Evolutionary conservation across 2,329 filamentous ascomycete species (phyloP).

Genomic region (Colletotrichum cordylinicola): DNA sequence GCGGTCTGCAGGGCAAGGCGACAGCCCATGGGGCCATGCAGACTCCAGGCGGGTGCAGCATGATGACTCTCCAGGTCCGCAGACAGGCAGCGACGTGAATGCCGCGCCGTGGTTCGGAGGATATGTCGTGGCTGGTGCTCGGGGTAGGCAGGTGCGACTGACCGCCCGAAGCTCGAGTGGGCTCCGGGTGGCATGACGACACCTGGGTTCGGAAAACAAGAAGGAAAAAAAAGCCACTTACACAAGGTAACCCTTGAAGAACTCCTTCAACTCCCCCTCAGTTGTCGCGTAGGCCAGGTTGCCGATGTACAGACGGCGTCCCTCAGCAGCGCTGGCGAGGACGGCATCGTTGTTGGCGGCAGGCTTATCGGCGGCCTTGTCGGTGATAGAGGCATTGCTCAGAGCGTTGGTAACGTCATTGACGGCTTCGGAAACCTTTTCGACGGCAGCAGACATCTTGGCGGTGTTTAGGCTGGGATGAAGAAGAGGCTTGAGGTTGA

Average conservation of each 20-base stretch:
- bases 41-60: background rate
- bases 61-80: background rate
- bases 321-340: constrained; percentile 96
- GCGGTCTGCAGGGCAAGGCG: constrained; percentile 2
- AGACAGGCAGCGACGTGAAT: background rate
- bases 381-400: constrained; percentile 75
- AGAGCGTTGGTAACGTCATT: constrained; percentile 78
- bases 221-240: constrained; percentile 61
- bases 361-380: constrained; percentile 52
- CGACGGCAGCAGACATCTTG: constrained; percentile 86
- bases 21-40: background rate
- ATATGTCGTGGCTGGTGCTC: background rate
- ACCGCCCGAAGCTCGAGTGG: background rate
- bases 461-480: constrained; percentile 42
- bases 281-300: constrained; percentile 99
- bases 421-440: constrained; percentile 73
- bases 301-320: constrained; percentile 99
- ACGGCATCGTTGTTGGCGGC: constrained; percentile 83
- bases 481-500: constrained; percentile 34
- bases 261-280: constrained; percentile 99
- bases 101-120: background rate
- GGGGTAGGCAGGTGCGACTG: background rate
- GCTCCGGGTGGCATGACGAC: background rate
- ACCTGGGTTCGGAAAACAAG: background rate
- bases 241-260: constrained; percentile 99